Base-by-base conservation (phyloP, 805 yeast species). In the Saccharomycopsis fodiens region DNA sequence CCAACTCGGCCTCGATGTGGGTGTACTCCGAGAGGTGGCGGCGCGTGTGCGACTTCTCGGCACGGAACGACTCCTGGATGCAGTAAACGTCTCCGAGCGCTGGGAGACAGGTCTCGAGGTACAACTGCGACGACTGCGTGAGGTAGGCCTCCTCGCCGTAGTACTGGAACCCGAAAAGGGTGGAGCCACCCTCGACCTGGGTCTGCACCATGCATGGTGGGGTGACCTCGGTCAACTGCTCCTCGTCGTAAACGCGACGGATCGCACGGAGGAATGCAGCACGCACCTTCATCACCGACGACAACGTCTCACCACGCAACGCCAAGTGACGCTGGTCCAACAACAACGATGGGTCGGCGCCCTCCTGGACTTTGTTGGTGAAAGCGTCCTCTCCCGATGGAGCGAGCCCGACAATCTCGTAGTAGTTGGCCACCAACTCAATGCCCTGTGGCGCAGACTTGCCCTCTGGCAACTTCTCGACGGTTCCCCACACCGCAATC, bases 191-290 rank as follows among this genome's bases (percentile, higher is more conserved):
- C 70, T 93, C 99, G 50, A 93, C 99, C 72, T 93, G 97, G 34
- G 96, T 89, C 70, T 93, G 98, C 46, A 93, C 99, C 97, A 93
- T 93, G 69, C 97, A 89, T 60, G 99, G 99, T 39, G 98, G 97
- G 34, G 97, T 93, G 50, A 94, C 96, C 73, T 93, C 99, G 27
- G 78, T 68, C 43, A 89, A 60, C 29, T 77, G 74, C 68, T 82
- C 86, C 59, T 86, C 93, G 20, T 63, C 70, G 62, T 75, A 91
- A 48, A 83, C 83, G 55, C 78, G 73, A 69, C 99, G 80, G 56
- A 93, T 66, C 34, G 93, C 67, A 43, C 70, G 69, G 57, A 93
- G 68, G 46, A 88, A 73, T 32, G 79, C 69, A 34, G 96, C 93
- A 66, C 99, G 82, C 30, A 93, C 97, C 64, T 85, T 86, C 93